phyloP scores from a whole-genome alignment of 345 rosid species.

The Eucalyptus camaldulensis region DNA sequence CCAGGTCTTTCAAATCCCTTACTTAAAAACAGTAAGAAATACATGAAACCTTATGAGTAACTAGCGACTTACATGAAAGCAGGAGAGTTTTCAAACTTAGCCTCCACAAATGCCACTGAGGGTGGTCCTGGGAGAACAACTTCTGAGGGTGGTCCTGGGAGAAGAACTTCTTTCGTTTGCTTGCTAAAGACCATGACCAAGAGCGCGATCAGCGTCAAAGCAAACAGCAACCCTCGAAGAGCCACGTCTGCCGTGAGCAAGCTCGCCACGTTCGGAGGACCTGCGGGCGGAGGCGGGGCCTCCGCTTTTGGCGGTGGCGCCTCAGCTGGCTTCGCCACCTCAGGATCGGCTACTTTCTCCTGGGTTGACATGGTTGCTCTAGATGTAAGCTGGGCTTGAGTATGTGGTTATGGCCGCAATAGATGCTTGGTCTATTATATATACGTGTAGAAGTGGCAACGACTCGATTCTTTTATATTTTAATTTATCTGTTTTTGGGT shows the following conservation, averaged over 20 bases:
- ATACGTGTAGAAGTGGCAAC: neutral
- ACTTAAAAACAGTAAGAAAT: neutral
- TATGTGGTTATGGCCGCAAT: no score
- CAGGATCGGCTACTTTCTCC: neutral
- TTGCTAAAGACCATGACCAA: constrained; percentile 16
- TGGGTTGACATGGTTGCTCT: neutral
- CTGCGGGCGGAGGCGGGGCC: neutral
- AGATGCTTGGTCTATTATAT: neutral
- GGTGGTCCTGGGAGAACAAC: neutral
- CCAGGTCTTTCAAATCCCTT: no score
- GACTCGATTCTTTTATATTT: no score
- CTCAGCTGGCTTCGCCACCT: neutral
- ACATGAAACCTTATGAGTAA: neutral
- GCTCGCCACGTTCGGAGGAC: neutral
- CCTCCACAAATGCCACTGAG: neutral
- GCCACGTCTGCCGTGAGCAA: neutral
- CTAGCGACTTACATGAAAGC: constrained; percentile 17
- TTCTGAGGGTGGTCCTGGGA: neutral
- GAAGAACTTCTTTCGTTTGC: constrained; percentile 1
- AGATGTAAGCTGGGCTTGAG: neutral
- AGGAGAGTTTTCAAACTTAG: constrained; percentile 22
- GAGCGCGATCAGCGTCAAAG: constrained; percentile 3
- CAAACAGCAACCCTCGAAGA: constrained; percentile 23
- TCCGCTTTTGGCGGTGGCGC: neutral
- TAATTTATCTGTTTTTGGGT: no score